Evolutionary conservation across 345 rosid genomes (phyloP).

Genomic region (Eucalyptus shirleyi): DNA sequence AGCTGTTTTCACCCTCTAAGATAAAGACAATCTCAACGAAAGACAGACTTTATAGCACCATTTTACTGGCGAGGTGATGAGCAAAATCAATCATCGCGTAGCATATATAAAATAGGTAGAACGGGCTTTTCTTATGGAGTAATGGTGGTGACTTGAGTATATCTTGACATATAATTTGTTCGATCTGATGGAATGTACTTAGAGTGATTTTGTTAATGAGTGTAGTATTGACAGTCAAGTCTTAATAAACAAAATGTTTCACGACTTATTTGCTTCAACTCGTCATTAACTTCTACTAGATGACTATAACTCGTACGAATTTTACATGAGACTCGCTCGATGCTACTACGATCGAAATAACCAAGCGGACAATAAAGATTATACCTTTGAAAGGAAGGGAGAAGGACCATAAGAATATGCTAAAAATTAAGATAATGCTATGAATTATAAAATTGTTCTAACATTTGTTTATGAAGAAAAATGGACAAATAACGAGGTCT

Average conservation of each 20-base stretch:
- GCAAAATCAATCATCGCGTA: background rate
- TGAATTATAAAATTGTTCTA: background rate
- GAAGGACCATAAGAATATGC: background rate
- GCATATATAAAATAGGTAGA: background rate
- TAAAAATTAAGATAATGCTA: background rate
- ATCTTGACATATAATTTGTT: background rate
- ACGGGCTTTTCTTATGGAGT: background rate
- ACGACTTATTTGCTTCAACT: background rate
- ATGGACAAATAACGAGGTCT: background rate
- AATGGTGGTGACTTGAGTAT: background rate
- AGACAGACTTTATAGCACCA: background rate
- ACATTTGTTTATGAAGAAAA: background rate
- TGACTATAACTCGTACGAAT: background rate
- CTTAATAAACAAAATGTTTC: background rate
- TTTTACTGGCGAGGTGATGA: background rate
- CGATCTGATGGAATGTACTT: fast-evolving
- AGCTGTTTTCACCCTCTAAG: background rate
- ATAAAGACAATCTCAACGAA: background rate
- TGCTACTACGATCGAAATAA: background rate
- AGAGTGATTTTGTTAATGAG: background rate
- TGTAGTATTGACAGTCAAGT: background rate
- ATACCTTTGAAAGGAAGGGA: background rate
- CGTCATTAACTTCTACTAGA: background rate
- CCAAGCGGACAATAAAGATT: background rate
- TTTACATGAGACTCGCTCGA: background rate